phyloP scores from a whole-genome alignment of 2,329 filamentous ascomycete species.

The Leptographium radiaticola region DNA sequence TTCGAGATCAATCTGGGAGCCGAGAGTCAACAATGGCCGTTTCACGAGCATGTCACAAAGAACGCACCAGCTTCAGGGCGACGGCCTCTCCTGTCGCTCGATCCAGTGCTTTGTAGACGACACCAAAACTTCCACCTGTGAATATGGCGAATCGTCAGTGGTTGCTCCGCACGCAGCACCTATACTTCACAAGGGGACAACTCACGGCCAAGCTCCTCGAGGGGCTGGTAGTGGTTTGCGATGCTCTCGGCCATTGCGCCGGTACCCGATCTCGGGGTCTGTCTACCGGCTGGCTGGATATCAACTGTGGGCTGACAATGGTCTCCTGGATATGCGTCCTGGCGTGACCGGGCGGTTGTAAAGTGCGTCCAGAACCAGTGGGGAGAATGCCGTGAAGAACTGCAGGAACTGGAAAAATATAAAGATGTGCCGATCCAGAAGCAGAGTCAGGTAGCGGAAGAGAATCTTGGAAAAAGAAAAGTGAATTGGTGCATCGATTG shows the following conservation, averaged over 20 bases:
- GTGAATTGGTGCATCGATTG: neutral
- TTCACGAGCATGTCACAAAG: neutral
- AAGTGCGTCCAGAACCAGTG: neutral
- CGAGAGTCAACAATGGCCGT: neutral
- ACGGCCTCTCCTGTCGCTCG: constrained; percentile 82
- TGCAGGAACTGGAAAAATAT: constrained; percentile 8
- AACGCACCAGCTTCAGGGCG: constrained; percentile 84
- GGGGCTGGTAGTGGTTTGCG: constrained; percentile 80
- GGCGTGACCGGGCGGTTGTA: neutral
- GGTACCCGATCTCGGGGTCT: constrained; percentile 5
- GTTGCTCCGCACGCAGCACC: neutral
- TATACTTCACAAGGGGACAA: constrained; percentile 14
- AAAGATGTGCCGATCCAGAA: neutral
- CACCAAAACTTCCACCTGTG: constrained; percentile 82
- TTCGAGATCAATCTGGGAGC: constrained; percentile 81
- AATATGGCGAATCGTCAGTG: neutral
- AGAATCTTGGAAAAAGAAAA: neutral
- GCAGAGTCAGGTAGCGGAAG: neutral
- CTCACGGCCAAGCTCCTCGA: constrained; percentile 92
- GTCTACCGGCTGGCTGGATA: neutral
- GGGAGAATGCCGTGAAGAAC: neutral
- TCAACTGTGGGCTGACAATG: neutral
- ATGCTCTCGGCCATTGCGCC: constrained; percentile 45
- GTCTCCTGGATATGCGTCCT: neutral
- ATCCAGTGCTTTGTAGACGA: constrained; percentile 94